These are phyloP conservation scores for Stentor coeruleus DNA, from an alignment of 73 alveolate species.

Conservation along the genomic window DNA sequence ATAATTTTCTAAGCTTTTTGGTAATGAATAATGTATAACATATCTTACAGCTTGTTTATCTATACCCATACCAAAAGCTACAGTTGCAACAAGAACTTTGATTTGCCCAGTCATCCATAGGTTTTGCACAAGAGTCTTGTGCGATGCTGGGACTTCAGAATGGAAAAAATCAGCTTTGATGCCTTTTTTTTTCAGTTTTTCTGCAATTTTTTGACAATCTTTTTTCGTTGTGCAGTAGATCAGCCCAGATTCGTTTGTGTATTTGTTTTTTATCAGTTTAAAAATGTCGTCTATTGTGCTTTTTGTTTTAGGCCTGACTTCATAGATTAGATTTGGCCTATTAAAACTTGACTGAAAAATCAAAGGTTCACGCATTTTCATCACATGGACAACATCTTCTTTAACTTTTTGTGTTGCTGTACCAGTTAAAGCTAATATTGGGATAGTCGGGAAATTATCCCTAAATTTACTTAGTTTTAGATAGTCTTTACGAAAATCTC, in stretches of 20 bases:
- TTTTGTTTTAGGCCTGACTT: slow-evolving; percentile 67
- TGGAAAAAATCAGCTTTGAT: slow-evolving; percentile 91
- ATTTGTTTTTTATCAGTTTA: slow-evolving; percentile 41
- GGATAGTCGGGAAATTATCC: slow-evolving; percentile 85
- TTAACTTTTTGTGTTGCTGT: slow-evolving; percentile 96
- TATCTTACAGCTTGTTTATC: slow-evolving; percentile 98
- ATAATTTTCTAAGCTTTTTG: slow-evolving; percentile 90
- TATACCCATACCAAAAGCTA: slow-evolving; percentile 99
- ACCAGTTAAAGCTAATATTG: slow-evolving; percentile 96
- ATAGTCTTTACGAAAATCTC: slow-evolving; percentile 97
- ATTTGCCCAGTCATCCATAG: slow-evolving; percentile 92
- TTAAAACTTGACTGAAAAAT: slow-evolving; percentile 86
- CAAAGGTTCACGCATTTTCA: slow-evolving; percentile 74
- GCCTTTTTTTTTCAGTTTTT: slow-evolving; percentile 56
- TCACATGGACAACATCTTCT: slow-evolving; percentile 84
- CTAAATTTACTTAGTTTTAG: slow-evolving; percentile 70
- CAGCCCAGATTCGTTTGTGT: slow-evolving; percentile 69
- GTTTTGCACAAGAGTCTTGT: slow-evolving; percentile 69
- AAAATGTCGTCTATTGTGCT: slow-evolving; percentile 69
- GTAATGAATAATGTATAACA: slow-evolving; percentile 95
- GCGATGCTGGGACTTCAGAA: slow-evolving; percentile 74
- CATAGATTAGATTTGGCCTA: slow-evolving; percentile 85
- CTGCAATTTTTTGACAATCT: slow-evolving; percentile 86
- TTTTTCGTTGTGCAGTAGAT: slow-evolving; percentile 91
- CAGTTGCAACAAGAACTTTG: slow-evolving; percentile 96